phyloP scores from a whole-genome alignment of 2,329 filamentous ascomycete genomes.

The Aspergillus sojae region DNA sequence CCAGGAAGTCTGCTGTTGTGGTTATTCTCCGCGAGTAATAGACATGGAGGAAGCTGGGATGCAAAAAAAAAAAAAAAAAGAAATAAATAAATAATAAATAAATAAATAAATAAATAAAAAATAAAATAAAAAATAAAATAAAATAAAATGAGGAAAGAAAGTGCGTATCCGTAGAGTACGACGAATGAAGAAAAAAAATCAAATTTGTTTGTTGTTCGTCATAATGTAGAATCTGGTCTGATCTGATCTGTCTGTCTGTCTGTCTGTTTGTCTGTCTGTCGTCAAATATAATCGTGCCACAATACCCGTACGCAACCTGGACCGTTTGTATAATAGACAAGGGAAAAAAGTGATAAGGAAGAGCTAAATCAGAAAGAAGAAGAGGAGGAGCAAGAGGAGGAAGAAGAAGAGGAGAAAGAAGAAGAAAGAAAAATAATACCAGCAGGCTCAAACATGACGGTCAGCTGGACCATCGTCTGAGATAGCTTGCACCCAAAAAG shows the following conservation, averaged over 20 bases:
- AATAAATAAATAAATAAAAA: too few relatives aligned
- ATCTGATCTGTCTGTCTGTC: neutral
- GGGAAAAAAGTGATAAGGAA: neutral
- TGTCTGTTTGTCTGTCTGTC: neutral
- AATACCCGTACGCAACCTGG: neutral
- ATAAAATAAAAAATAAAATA: too few relatives aligned
- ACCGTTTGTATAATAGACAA: conserved; percentile 1
- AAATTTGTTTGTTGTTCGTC: conserved; percentile 5
- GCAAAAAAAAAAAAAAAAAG: too few relatives aligned
- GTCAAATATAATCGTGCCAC: conserved; percentile 3
- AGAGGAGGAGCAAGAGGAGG: neutral
- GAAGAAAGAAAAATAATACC: neutral
- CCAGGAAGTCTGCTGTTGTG: neutral
- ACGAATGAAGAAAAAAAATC: neutral
- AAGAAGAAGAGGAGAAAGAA: neutral
- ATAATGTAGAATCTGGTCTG: neutral
- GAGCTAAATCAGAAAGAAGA: neutral
- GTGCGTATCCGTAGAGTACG: neutral
- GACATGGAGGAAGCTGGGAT: neutral
- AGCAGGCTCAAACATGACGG: neutral
- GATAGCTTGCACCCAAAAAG: neutral
- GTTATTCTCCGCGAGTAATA: neutral
- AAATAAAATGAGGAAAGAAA: neutral
- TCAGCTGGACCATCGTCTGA: neutral
- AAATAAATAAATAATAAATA: too few relatives aligned